Evolutionary conservation across 176 grass and related monocot genomes (phyloP), one percentile per base, ranked within the genome.

Genomic region (Bonia amplexicaulis): DNA sequence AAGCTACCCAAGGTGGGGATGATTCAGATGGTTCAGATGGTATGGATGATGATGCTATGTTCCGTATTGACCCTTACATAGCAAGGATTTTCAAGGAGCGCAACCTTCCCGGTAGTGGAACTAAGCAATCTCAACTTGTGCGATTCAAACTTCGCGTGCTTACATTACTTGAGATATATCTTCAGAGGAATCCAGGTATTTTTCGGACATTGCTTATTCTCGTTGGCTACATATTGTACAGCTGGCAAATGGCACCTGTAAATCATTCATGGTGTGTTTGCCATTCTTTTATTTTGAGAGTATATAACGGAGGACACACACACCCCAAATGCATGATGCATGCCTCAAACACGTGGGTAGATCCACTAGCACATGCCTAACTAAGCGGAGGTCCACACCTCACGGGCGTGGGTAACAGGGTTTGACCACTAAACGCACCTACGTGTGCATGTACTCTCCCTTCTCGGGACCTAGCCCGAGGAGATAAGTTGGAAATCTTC

Each of bases 31-130:
- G 93, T 90, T 95, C 93, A 73, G 96, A 95, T 82, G 91, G 88
- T 81, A 96, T 99, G 96, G 96, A 99, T 65, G 96, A 99, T 45
- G 96, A 99, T 76, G 96, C 96, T 68, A 99, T 99, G 96, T 99
- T 99, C 73, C 87, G 91, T 25, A 99, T 99, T 78, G 96, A 99
- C 78, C 92, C 93, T 66, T 96, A 99, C 48, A 86, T 99, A 59
- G 89, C 93, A 35, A 90, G 83, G 53, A 89, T 98, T 82, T 98
- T 98, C 89, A 96, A 94, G 85, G 91, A 96, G 74, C 86, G 87
- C 64, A 95, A 93, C 60, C 89, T 89, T 85, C 91, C 93, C 77
- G 88, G 90, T 20, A 99, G 80, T 84, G 91, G 94, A 53, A 89
- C 82, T 87, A 87, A 86, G 80, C 93, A 99, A 64, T 89, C 96